phyloP scores from a whole-genome alignment of 2,329 filamentous ascomycete genomes.

The Fusarium concolor region DNA sequence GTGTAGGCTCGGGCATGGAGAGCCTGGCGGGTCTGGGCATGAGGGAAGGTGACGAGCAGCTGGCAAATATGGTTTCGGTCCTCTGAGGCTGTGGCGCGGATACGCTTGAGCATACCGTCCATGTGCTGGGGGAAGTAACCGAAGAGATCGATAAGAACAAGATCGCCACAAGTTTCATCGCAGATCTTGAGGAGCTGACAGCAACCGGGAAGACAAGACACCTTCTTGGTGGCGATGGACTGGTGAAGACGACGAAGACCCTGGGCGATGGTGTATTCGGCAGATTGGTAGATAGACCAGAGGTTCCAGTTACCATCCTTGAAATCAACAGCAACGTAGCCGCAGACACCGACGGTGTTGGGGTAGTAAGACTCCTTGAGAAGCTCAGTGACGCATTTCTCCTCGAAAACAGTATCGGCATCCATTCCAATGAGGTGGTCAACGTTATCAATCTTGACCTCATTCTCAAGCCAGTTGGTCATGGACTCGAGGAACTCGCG shows the following conservation, averaged over 20 bases:
- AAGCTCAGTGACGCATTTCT: neutral
- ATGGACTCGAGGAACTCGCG: neutral
- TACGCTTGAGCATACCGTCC: conserved; percentile 2
- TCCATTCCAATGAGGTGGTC: conserved; percentile 6
- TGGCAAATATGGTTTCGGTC: neutral
- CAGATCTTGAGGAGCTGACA: neutral
- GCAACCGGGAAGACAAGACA: neutral
- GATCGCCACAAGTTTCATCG: neutral
- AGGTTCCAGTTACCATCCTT: conserved; percentile 1
- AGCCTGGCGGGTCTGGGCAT: neutral
- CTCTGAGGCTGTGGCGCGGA: neutral
- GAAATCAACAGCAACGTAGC: neutral
- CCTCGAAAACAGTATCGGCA: neutral
- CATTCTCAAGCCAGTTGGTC: neutral
- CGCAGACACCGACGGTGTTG: neutral
- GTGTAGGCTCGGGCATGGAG: neutral
- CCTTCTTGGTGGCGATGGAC: neutral
- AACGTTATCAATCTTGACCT: neutral
- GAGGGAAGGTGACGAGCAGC: neutral
- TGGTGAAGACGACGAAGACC: conserved; percentile 1
- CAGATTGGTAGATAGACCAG: neutral
- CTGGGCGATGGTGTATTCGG: neutral
- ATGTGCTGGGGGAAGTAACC: neutral
- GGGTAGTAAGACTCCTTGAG: neutral
- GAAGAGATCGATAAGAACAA: neutral